These are phyloP conservation scores for Pythium aquatile DNA, from an alignment of 352 stramenopile species.

Conservation along the genomic window DNA sequence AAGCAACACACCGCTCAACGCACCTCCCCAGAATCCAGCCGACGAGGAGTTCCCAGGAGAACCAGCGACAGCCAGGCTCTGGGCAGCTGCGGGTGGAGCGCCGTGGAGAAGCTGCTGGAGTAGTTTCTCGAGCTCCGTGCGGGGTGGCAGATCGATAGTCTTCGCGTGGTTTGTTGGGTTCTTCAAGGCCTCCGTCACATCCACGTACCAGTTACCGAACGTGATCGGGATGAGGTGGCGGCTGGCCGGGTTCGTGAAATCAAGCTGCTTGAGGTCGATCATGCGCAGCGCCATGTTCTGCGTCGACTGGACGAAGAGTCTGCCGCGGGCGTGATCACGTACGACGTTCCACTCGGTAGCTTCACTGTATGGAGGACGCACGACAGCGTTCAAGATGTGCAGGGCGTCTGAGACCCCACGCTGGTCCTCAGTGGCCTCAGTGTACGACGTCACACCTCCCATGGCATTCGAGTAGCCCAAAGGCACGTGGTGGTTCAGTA, in stretches of 20 bases:
- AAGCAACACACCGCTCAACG: constrained; percentile 8
- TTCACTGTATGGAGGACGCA: constrained; percentile 40
- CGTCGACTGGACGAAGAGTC: constrained; percentile 72
- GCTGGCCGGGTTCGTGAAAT: constrained; percentile 41
- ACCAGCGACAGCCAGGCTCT: neutral
- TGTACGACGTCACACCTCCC: constrained; percentile 37
- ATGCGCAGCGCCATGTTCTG: constrained; percentile 65
- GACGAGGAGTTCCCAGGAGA: neutral
- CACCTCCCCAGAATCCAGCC: constrained; percentile 19
- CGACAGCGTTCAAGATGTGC: constrained; percentile 68
- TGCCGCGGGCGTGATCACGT: constrained; percentile 56
- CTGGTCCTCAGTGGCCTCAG: constrained; percentile 57
- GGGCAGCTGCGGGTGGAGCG: neutral
- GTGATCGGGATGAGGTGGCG: constrained; percentile 58
- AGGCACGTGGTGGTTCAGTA: constrained; percentile 51
- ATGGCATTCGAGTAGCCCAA: constrained; percentile 37
- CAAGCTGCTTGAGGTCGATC: constrained; percentile 55
- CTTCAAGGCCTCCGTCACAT: constrained; percentile 47
- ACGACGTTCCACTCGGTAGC: constrained; percentile 71
- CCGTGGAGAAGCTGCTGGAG: constrained; percentile 29
- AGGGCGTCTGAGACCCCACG: constrained; percentile 46
- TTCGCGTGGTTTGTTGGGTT: constrained; percentile 37
- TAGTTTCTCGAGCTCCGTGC: constrained; percentile 42
- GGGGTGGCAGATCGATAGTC: constrained; percentile 62
- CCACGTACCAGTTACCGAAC: constrained; percentile 62